Evolutionary conservation across 129 eudicot species (phyloP), one percentile per base, ranked within the genome.

Genomic region (Saposhnikovia divaricata): DNA sequence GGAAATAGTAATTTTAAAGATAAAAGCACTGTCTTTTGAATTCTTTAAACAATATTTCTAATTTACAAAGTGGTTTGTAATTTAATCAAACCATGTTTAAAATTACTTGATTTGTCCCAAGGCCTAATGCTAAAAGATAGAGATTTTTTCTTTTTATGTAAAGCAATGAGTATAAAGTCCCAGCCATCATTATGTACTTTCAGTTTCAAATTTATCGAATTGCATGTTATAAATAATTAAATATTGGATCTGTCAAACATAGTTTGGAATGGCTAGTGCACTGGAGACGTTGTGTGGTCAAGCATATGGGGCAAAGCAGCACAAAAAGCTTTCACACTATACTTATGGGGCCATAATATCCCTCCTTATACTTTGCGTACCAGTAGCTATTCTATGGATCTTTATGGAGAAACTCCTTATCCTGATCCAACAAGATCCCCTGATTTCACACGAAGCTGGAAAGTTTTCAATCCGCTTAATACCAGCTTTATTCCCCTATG

Each of bases 401-500:
- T 83, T 80, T 40, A 74, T 84, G 47, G 85, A 80, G 38, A 78
- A 80, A 38, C n/a, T 86, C 25, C 77, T 86, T 2, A 43, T 83
- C 23, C 61, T 83, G 7, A 37, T 83, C 12, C 84, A 86, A 46
- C 89, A 86, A 77, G 89, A 86, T 48, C 89, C 82, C 40, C 0
- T 25, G 27, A 82, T 85, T 28, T 85, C 88, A 16, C 75, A 21
- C 7, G 85, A 85, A 74, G 88, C 89, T 2, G 87, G 89, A 27
- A 83, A 72, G 55, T 83, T 42, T 42, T n/a, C 85, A 15, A 46
- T 77, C 23, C 78, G 75, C 51, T 72, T 83, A 4, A 83, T 86
- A 42, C 87, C 87, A n/a, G 40, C 85, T 15, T 53, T 87, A 9
- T 84, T 87, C 47, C 85, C 87, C 9, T 81, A 81, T 15, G 87